phyloP scores from a whole-genome alignment of 495 filamentous ascomycete species.

The Xylaria bambusicola region DNA sequence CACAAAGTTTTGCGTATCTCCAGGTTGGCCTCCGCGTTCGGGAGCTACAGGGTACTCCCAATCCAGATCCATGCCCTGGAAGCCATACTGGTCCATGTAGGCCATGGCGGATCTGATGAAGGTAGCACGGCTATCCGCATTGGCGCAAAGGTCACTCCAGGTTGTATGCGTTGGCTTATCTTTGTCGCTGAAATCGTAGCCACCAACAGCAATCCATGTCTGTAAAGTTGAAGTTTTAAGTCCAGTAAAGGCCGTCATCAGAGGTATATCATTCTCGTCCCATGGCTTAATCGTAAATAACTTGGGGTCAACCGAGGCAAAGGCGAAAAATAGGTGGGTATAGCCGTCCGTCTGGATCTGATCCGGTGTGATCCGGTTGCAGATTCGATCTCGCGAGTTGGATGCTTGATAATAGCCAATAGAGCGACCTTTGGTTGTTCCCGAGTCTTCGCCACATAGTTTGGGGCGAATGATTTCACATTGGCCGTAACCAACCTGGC shows the following conservation, averaged over 20 bases:
- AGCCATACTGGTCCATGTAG: constrained; percentile 52
- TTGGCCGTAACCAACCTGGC: too few species aligned
- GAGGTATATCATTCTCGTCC: background rate
- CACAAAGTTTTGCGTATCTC: constrained; percentile 47
- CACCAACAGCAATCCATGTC: background rate
- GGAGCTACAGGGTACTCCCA: constrained; percentile 56
- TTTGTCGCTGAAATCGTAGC: background rate
- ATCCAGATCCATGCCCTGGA: constrained; percentile 60
- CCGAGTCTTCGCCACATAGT: too few species aligned
- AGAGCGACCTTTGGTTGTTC: background rate
- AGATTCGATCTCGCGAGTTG: background rate
- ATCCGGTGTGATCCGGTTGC: background rate
- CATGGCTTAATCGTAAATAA: background rate
- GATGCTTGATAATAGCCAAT: background rate
- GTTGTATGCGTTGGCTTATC: constrained; percentile 10
- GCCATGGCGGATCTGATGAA: constrained; percentile 46
- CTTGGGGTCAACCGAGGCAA: background rate
- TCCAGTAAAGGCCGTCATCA: background rate
- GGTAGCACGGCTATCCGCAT: constrained; percentile 32
- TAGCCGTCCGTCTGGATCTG: background rate
- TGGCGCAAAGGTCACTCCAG: constrained; percentile 24
- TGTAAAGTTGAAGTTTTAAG: background rate
- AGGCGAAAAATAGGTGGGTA: background rate
- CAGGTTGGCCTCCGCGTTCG: constrained; percentile 40
- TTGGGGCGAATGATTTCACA: too few species aligned